Evolutionary conservation across 1,284 basidiomycete species (phyloP).

Genomic region (Heliocybe sulcata): DNA sequence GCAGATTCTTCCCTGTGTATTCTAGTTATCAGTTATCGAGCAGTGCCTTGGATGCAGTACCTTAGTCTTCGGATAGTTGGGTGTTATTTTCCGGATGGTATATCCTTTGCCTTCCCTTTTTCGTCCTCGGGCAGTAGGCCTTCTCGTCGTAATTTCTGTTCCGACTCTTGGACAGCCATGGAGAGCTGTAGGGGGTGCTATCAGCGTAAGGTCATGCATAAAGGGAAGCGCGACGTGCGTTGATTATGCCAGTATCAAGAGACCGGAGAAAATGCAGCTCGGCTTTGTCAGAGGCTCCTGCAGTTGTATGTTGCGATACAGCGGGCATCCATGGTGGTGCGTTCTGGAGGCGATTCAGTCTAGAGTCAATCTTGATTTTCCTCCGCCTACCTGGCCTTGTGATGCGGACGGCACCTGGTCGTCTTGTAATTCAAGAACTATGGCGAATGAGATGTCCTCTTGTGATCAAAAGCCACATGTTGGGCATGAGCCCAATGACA

Average conservation of each 20-base stretch:
- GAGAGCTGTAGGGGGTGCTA: constrained; percentile 41
- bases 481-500: neutral
- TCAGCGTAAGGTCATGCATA: neutral
- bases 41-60: neutral
- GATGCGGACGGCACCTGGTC: constrained; percentile 51
- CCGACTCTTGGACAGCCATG: constrained; percentile 73
- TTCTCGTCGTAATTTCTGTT: constrained; percentile 47
- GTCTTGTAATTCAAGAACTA: constrained; percentile 78
- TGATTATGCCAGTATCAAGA: constrained; percentile 82
- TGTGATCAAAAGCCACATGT: constrained; percentile 3
- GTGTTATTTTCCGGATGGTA: neutral
- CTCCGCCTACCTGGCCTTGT: constrained; percentile 33
- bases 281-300: constrained; percentile 47
- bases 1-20: neutral
- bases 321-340: constrained; percentile 76
- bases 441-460: constrained; percentile 78
- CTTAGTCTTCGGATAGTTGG: neutral
- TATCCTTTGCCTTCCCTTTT: constrained; percentile 12
- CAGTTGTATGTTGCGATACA: constrained; percentile 53
- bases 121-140: constrained; percentile 16
- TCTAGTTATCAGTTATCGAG: neutral
- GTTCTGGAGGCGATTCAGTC: constrained; percentile 20
- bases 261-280: constrained; percentile 67
- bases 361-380: neutral
- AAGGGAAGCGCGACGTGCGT: constrained; percentile 40